phyloP scores from a whole-genome alignment of 75 land plant species.

The Selaginella tamariscina region DNA sequence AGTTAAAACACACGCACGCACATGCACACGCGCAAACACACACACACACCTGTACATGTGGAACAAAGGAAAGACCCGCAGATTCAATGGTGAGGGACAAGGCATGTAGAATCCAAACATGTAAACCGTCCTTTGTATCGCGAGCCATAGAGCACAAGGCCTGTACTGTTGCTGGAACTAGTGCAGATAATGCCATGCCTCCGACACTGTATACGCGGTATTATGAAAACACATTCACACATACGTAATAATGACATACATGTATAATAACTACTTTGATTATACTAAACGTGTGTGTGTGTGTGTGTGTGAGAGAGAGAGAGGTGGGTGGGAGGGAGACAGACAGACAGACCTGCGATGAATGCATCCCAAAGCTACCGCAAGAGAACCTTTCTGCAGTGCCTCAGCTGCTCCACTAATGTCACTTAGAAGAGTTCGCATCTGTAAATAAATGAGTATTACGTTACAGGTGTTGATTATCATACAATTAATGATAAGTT shows the following conservation, averaged over 20 bases:
- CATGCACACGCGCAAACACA: slow-evolving; percentile 1
- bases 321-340: too few relatives aligned
- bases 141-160: slow-evolving; percentile 49
- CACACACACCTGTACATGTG: slow-evolving; percentile 67
- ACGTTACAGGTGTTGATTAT: neutral
- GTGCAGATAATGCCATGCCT: slow-evolving; percentile 79
- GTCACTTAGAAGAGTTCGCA: slow-evolving; percentile 50
- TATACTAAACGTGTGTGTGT: neutral
- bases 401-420: slow-evolving; percentile 32
- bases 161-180: slow-evolving; percentile 77
- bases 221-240: neutral
- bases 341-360: slow-evolving; percentile 55
- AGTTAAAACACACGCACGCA: neutral
- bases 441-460: slow-evolving; percentile 33
- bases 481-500: too few relatives aligned
- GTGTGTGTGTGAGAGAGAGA: too few relatives aligned
- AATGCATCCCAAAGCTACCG: slow-evolving; percentile 81
- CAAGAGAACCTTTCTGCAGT: slow-evolving; percentile 60
- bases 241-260: neutral
- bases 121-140: slow-evolving; percentile 45
- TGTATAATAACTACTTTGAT: neutral
- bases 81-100: slow-evolving; percentile 89
- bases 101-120: slow-evolving; percentile 83
- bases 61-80: slow-evolving; percentile 85
- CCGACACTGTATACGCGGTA: slow-evolving; percentile 61